phyloP scores from a whole-genome alignment of 768 basidiomycete species.

The Pleurotus cornucopiae region DNA sequence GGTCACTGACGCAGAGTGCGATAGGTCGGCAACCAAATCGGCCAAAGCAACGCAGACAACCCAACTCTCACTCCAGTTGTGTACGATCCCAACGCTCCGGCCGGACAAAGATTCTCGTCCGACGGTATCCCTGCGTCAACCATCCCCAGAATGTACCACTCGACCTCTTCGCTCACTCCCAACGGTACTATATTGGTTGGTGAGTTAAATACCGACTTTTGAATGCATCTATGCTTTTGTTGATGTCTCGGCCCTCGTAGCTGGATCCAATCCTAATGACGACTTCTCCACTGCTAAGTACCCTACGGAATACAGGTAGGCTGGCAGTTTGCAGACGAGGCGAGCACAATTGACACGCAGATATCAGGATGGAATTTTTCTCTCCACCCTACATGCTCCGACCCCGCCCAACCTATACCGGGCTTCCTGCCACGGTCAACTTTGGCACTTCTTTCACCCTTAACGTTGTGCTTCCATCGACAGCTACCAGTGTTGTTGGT shows the following conservation, averaged over 20 bases:
- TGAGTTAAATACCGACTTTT: neutral
- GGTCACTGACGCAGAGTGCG: neutral
- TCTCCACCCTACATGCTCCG: conserved; percentile 38
- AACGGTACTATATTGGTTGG: conserved; percentile 27
- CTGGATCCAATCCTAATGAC: conserved; percentile 44
- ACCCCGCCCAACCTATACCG: conserved; percentile 27
- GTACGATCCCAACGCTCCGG: conserved; percentile 26
- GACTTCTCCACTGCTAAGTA: conserved; percentile 16
- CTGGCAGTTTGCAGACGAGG: neutral
- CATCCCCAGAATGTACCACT: conserved; percentile 30
- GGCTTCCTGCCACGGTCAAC: conserved; percentile 29
- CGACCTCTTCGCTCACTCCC: conserved; percentile 24
- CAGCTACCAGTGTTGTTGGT: conserved; percentile 24
- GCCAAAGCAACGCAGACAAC: conserved; percentile 34
- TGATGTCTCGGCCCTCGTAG: conserved; percentile 9
- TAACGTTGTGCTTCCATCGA: conserved; percentile 25
- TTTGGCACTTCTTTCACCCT: conserved; percentile 33
- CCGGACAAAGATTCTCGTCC: conserved; percentile 25
- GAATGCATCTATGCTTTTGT: neutral
- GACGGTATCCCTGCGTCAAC: conserved; percentile 24
- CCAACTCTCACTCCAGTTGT: conserved; percentile 27
- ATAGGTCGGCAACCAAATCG: conserved; percentile 26
- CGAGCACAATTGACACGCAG: neutral
- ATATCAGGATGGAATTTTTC: conserved; percentile 31
- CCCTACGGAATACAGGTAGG: conserved; percentile 30